A percentile compares a stretch with the other conserved stretches of the same genome.
Evolutionary conservation across 495 filamentous ascomycete genomes (phyloP).

Genomic region (Staphylotrichum longicolle): DNA sequence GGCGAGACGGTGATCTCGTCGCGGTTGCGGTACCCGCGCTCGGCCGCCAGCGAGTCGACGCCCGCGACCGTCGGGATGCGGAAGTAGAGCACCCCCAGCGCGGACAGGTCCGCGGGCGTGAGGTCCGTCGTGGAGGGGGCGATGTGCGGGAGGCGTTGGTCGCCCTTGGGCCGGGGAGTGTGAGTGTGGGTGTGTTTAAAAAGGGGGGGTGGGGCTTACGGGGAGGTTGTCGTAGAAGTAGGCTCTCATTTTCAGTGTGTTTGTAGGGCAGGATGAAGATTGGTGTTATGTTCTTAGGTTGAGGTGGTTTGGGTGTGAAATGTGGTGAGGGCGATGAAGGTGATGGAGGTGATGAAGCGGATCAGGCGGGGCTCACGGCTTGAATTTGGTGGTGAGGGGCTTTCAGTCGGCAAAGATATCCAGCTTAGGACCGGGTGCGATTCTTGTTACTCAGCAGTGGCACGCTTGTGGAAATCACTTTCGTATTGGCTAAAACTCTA

Average conservation of each 20-base stretch:
- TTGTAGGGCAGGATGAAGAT: neutral
- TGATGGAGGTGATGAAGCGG: constrained; percentile 4
- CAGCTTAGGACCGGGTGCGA: neutral
- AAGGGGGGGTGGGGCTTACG: constrained; percentile 49
- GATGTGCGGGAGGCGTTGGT: constrained; percentile 89
- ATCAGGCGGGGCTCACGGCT: constrained; percentile 10
- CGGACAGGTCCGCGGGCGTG: constrained; percentile 57
- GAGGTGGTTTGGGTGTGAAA: neutral
- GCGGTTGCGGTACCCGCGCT: constrained; percentile 89
- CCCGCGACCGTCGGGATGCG: constrained; percentile 58
- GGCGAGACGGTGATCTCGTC: constrained; percentile 92
- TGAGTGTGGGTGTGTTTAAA: neutral
- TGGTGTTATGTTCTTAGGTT: neutral
- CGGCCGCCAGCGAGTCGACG: constrained; percentile 68
- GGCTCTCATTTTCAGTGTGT: constrained; percentile 61
- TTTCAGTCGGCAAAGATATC: neutral
- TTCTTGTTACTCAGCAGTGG: constrained; percentile 6
- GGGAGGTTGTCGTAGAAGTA: constrained; percentile 80
- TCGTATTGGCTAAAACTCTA: constrained; percentile 12
- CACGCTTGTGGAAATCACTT: constrained; percentile 1
- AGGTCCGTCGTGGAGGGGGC: constrained; percentile 60
- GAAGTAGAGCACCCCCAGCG: constrained; percentile 77
- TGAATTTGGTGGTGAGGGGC: constrained; percentile 24
- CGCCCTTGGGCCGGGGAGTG: constrained; percentile 56
- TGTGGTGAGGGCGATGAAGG: neutral